phyloP scores from a whole-genome alignment of 129 eudicot species.

The Logfia minima region DNA sequence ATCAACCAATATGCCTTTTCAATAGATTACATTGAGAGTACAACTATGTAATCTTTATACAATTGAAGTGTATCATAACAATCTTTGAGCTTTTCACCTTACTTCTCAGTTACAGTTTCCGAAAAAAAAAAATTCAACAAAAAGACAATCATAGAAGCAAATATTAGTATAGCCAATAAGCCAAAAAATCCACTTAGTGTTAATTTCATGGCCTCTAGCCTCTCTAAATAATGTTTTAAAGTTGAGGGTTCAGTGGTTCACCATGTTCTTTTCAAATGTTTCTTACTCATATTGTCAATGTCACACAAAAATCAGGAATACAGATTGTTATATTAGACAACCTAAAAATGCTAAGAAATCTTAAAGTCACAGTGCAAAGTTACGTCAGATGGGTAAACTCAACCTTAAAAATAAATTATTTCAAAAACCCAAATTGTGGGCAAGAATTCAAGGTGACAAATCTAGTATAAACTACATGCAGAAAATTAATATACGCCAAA shows the following conservation, averaged over 20 bases:
- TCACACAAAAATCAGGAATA: background rate
- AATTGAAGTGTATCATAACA: background rate
- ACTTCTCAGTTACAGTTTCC: background rate
- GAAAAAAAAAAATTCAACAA: background rate
- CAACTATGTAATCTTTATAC: background rate
- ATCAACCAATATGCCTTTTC: background rate
- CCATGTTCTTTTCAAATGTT: background rate
- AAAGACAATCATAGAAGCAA: background rate
- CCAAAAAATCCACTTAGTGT: background rate
- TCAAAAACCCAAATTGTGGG: background rate
- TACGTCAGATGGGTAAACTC: background rate
- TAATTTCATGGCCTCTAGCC: background rate
- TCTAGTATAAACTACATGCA: background rate
- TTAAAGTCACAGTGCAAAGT: background rate
- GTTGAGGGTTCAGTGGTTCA: background rate
- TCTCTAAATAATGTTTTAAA: background rate
- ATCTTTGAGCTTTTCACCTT: background rate
- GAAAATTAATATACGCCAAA: background rate
- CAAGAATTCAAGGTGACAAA: background rate
- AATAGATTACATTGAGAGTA: background rate
- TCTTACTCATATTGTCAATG: background rate
- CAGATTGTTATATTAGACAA: background rate
- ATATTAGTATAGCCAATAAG: background rate
- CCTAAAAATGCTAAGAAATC: background rate
- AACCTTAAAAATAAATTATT: background rate